Base-by-base conservation (phyloP, 495 filamentous ascomycete species). In the Aspergillus indologenus region DNA sequence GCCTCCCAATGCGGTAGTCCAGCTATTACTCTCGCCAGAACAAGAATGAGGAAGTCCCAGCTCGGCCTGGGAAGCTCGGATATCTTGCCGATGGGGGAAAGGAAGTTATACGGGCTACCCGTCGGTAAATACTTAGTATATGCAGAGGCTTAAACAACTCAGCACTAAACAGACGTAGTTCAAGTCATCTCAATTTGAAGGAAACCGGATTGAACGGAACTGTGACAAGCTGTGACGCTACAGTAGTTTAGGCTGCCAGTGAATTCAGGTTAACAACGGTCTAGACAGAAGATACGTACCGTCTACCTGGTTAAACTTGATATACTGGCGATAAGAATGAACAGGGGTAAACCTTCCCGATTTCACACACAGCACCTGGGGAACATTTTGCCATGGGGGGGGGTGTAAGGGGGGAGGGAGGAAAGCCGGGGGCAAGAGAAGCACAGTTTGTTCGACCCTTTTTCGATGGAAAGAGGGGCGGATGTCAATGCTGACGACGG, bases 401-500 rank as follows among this genome's bases (percentile, higher is more conserved):
- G 56, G 56, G 59, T 40, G 26, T 17, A 48, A 34, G 14, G 20
- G 7, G 20, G 18, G n/a, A 11, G 34, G 26, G 18, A 1, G 24
- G 17, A 9, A 51, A 12, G 5, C 14, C 48, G 9, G 54, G 50
- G 54, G 49, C 43, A 24, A 21, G 21, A 26, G 45, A 34, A 51
- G 42, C n/a, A 54, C 15, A 55, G 34, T 9, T 45, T 40, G 34
- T 40, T 40, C 34, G 34, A 40, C 34, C 34, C 34, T 40, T 40
- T 40, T 40, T 15, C 7, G 12, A 14, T n/a, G 47, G 26, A 49
- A 47, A 56, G 54, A 61, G 65, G 65, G 68, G 56, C 45, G 34
- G 19, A 22, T 49, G 24, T 42, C 47, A 51, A 65, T 63, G 57
- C 65, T 71, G 68, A 72, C 63, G 67, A 70, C 57, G 60, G 57